phyloP scores from a whole-genome alignment of 495 filamentous ascomycete species.

The Hypoxylon perforatum region DNA sequence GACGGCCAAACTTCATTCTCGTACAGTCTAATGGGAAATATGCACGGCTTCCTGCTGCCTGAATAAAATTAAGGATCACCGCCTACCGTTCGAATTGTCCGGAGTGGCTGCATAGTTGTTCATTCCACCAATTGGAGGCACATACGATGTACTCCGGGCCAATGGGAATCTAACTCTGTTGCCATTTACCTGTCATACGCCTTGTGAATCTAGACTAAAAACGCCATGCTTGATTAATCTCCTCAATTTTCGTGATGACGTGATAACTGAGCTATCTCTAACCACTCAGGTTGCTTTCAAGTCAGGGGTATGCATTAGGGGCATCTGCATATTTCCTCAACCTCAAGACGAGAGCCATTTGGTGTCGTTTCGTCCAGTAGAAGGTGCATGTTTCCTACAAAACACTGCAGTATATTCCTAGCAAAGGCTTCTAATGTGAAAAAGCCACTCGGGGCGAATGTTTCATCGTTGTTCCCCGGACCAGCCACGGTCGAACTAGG shows the following conservation, averaged over 20 bases:
- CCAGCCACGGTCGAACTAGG: neutral
- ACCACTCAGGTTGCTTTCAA: neutral
- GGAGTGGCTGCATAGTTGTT: neutral
- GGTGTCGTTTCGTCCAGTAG: too few species aligned
- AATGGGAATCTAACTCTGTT: neutral
- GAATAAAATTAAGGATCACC: too few species aligned
- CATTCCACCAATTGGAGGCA: neutral
- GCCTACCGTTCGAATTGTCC: neutral
- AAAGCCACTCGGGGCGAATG: conserved; percentile 8
- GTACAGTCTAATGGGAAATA: neutral
- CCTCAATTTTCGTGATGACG: neutral
- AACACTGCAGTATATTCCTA: neutral
- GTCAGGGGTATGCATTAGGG: conserved; percentile 1
- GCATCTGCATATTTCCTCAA: neutral
- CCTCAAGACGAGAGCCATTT: too few species aligned
- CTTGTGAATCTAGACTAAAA: neutral
- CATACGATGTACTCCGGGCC: neutral
- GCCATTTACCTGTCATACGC: neutral
- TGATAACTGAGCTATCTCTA: neutral
- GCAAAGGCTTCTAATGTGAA: neutral
- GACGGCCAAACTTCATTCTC: too few species aligned
- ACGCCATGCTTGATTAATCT: neutral
- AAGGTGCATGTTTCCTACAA: neutral
- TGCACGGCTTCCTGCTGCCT: neutral
- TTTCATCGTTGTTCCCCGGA: conserved; percentile 14